phyloP scores from a whole-genome alignment of 169 alveolate genomes.

The Perkinsus olseni region DNA sequence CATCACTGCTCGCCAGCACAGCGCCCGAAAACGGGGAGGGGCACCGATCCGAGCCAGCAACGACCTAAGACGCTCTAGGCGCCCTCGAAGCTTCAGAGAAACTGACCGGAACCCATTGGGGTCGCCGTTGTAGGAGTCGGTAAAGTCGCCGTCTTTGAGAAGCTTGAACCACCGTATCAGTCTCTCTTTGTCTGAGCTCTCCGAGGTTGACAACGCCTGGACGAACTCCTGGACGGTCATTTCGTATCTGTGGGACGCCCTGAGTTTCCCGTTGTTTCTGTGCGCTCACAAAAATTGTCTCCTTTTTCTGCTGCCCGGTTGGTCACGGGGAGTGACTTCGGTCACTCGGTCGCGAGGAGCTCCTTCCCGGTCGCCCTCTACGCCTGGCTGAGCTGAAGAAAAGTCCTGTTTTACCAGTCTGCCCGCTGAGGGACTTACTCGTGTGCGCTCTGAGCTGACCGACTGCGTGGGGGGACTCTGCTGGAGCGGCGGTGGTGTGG shows the following conservation, averaged over 20 bases:
- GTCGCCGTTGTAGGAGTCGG: not conserved
- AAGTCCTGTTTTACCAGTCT: too few relatives aligned
- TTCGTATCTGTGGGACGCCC: not conserved
- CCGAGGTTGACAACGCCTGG: not conserved
- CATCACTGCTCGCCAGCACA: not conserved
- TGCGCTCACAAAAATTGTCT: not conserved
- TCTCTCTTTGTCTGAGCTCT: not conserved
- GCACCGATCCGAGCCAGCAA: not conserved
- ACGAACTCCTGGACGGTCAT: not conserved
- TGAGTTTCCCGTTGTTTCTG: not conserved
- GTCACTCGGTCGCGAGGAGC: too few relatives aligned
- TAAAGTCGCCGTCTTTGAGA: not conserved
- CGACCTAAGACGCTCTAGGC: not conserved
- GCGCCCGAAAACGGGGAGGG: not conserved
- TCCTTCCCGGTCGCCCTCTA: too few relatives aligned
- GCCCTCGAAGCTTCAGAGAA: not conserved
- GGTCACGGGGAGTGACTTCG: too few relatives aligned
- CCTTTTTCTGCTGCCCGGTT: not conserved
- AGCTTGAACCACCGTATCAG: not conserved
- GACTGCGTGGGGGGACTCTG: not conserved
- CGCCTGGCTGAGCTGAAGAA: too few relatives aligned
- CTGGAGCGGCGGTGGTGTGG: not conserved
- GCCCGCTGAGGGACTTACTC: too few relatives aligned
- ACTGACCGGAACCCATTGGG: not conserved
- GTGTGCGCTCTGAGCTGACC: not conserved